These are phyloP conservation scores for Trametes villosa DNA, from an alignment of 768 basidiomycete genomes.

Conservation along the genomic window DNA sequence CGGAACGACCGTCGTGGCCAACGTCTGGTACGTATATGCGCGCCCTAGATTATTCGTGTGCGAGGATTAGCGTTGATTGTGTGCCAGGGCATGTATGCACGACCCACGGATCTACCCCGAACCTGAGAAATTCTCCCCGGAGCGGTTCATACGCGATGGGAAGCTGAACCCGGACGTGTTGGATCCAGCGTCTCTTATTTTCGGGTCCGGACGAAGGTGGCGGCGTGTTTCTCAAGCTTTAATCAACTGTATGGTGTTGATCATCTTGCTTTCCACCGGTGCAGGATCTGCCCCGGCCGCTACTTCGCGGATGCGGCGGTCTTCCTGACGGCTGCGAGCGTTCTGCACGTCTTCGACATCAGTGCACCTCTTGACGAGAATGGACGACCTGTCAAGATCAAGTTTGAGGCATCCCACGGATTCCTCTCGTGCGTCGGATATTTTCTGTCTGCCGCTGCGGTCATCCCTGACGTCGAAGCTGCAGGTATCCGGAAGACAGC, in stretches of 20 bases:
- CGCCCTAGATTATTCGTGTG: background rate
- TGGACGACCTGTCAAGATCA: background rate
- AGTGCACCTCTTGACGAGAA: background rate
- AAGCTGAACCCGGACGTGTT: background rate
- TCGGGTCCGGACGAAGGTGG: constrained; percentile 2
- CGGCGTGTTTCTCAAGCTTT: no score
- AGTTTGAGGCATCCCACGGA: background rate
- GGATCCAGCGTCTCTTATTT: background rate
- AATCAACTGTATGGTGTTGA: background rate
- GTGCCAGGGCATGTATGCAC: background rate
- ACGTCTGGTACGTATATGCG: constrained; percentile 25
- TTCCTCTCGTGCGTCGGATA: background rate
- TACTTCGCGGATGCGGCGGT: background rate
- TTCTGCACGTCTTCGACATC: background rate
- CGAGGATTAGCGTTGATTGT: background rate
- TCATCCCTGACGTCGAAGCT: no score
- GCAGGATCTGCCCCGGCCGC: background rate
- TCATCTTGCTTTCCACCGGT: background rate
- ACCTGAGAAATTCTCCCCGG: constrained; percentile 73
- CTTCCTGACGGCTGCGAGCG: background rate
- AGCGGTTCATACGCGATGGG: constrained; percentile 55
- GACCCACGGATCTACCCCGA: background rate
- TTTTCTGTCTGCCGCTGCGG: background rate
- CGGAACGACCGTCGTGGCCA: constrained; percentile 26
- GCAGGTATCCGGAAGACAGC: background rate